Percentiles rank a stretch among this genome's conserved stretches.
These are phyloP conservation scores for Ceratonia siliqua DNA, from an alignment of 306 rosid species.

Conservation along the genomic window DNA sequence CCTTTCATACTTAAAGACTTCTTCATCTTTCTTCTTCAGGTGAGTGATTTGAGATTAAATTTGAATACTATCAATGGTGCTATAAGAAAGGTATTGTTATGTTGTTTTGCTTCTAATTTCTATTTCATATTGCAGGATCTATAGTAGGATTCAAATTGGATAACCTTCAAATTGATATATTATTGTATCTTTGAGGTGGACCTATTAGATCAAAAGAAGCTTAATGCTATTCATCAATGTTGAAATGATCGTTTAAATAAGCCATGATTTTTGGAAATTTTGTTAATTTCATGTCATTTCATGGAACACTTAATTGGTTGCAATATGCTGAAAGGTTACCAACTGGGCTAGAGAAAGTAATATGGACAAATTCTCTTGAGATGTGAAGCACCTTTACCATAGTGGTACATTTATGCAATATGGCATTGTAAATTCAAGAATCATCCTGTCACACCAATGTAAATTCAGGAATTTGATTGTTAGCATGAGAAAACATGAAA, in stretches of 20 bases:
- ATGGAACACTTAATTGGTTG: slow-evolving; percentile 37
- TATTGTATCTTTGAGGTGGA: too few relatives aligned
- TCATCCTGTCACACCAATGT: too few relatives aligned
- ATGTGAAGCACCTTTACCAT: slow-evolving; percentile 80
- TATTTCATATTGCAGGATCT: slow-evolving; percentile 65
- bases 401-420: slow-evolving; percentile 92
- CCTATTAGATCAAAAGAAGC: neutral
- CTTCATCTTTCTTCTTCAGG: slow-evolving; percentile 52
- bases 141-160: slow-evolving; percentile 95
- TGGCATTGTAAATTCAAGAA: too few relatives aligned
- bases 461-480: too few relatives aligned
- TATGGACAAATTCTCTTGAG: slow-evolving; percentile 72
- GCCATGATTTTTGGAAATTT: slow-evolving; percentile 6
- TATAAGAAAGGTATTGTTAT: slow-evolving; percentile 68
- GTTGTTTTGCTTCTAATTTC: slow-evolving; percentile 22
- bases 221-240: neutral
- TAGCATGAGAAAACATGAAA: too few relatives aligned
- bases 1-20: slow-evolving; percentile 29
- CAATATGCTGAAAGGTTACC: slow-evolving; percentile 96
- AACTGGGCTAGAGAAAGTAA: slow-evolving; percentile 86
- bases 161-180: too few relatives aligned
- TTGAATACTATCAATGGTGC: slow-evolving; percentile 77
- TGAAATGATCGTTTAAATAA: slow-evolving; percentile 20
- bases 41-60: slow-evolving; percentile 66
- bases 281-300: slow-evolving; percentile 27